A percentile compares a stretch with the other conserved stretches of the same genome.
These are phyloP conservation scores for Kuraishia molischiana DNA, from an alignment of 805 yeast species.

Conservation along the genomic window DNA sequence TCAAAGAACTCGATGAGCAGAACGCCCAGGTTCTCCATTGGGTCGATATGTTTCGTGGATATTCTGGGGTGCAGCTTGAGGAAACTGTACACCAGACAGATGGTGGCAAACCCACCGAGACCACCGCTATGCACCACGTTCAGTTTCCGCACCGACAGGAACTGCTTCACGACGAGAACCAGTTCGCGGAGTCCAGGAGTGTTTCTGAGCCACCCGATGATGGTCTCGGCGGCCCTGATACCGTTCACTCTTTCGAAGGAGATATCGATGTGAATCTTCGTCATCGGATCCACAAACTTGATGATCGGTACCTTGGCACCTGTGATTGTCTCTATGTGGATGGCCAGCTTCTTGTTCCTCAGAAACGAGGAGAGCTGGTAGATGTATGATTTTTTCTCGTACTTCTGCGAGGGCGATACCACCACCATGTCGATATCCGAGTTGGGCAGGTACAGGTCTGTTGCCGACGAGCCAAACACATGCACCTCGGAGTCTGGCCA, in stretches of 20 bases:
- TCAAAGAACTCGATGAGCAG: constrained; percentile 87
- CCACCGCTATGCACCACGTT: constrained; percentile 93
- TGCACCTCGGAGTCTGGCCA: constrained; percentile 79
- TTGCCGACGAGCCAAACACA: constrained; percentile 92
- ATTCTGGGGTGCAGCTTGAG: constrained; percentile 72
- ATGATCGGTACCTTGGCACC: constrained; percentile 91
- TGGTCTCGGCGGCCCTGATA: constrained; percentile 68
- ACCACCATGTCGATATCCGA: constrained; percentile 94
- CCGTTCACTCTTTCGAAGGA: constrained; percentile 86
- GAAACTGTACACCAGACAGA: constrained; percentile 76
- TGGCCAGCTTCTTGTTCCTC: constrained; percentile 51
- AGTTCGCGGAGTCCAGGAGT: constrained; percentile 79
- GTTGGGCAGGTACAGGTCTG: constrained; percentile 87
- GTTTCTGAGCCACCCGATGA: constrained; percentile 60
- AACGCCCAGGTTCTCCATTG: constrained; percentile 74
- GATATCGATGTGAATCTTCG: constrained; percentile 73
- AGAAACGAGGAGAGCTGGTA: constrained; percentile 67
- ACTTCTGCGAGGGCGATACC: constrained; percentile 46
- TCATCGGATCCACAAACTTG: constrained; percentile 69
- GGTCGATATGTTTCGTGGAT: constrained; percentile 53
- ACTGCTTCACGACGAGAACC: constrained; percentile 77
- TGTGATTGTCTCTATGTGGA: constrained; percentile 74
- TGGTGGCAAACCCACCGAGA: constrained; percentile 88
- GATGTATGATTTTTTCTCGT: constrained; percentile 54
- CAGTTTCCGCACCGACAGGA: constrained; percentile 63